phyloP scores from a whole-genome alignment of 495 filamentous ascomycete species.

The Daldinia grandis region DNA sequence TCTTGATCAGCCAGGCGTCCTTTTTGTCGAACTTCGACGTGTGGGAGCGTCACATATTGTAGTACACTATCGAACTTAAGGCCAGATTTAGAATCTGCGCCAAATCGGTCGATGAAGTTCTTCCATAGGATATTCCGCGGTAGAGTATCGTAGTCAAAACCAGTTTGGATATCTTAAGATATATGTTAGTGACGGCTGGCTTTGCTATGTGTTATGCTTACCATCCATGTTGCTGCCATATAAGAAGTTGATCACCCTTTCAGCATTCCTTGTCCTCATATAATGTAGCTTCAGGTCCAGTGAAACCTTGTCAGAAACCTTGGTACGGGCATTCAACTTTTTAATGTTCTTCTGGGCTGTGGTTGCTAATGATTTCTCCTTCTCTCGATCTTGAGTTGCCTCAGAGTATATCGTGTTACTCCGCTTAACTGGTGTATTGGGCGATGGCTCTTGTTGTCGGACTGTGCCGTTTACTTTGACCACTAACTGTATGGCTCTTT shows the following conservation, averaged over 20 bases:
- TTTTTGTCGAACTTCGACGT: background rate
- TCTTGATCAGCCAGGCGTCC: background rate
- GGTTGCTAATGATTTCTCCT: background rate
- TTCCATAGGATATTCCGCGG: background rate
- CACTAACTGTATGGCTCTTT: background rate
- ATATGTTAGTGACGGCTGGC: background rate
- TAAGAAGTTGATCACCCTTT: background rate
- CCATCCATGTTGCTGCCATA: background rate
- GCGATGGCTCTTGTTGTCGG: background rate
- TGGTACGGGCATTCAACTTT: background rate
- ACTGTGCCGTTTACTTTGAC: background rate
- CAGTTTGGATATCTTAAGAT: background rate
- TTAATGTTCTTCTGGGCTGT: background rate
- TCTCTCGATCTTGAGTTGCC: background rate
- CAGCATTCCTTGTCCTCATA: background rate
- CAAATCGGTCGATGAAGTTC: background rate
- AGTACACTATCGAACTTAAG: background rate
- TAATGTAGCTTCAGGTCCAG: background rate
- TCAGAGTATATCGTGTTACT: background rate
- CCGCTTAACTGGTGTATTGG: background rate
- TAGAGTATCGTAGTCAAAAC: background rate
- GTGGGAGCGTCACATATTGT: background rate
- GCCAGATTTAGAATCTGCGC: background rate
- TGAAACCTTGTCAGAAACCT: background rate
- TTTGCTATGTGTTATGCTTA: background rate